phyloP scores from a whole-genome alignment of 169 alveolate species.

The Eimeria sp. region DNA sequence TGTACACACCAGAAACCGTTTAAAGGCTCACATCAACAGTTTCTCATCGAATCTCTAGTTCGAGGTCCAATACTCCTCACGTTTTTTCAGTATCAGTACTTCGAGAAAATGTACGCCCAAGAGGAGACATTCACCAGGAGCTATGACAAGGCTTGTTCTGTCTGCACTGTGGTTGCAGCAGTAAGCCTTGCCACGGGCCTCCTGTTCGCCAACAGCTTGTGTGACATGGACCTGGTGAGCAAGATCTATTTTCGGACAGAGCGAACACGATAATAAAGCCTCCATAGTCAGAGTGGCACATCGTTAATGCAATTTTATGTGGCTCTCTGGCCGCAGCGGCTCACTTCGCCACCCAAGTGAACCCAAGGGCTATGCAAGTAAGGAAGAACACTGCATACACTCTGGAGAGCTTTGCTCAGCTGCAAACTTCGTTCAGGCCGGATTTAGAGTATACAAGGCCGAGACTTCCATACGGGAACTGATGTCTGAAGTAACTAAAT shows the following conservation, averaged over 20 bases:
- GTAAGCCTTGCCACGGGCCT: conserved; percentile 67
- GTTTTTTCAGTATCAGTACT: conserved; percentile 1
- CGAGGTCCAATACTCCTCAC: conserved; percentile 38
- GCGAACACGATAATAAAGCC: background rate
- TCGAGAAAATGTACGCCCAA: conserved; percentile 70
- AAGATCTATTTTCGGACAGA: background rate
- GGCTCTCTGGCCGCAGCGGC: conserved; percentile 70
- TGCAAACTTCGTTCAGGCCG: conserved; percentile 18
- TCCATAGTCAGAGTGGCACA: conserved; percentile 58
- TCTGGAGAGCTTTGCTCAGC: background rate
- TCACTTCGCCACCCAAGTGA: conserved; percentile 69
- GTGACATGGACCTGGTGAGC: conserved; percentile 75
- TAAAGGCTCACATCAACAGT: conserved; percentile 55
- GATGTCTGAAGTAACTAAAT: conserved; percentile 42
- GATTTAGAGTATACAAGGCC: conserved; percentile 70
- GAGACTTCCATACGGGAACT: conserved; percentile 54
- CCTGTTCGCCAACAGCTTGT: conserved; percentile 67
- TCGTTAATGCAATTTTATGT: conserved; percentile 38
- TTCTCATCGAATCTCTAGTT: conserved; percentile 40
- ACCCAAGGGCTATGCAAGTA: conserved; percentile 66
- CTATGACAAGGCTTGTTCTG: conserved; percentile 52
- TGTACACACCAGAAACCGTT: conserved; percentile 55
- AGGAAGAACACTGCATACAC: background rate
- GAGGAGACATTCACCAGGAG: conserved; percentile 66
- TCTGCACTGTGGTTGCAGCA: conserved; percentile 70